phyloP scores from a whole-genome alignment of 495 filamentous ascomycete species.

The Cercophora newfieldiana region DNA sequence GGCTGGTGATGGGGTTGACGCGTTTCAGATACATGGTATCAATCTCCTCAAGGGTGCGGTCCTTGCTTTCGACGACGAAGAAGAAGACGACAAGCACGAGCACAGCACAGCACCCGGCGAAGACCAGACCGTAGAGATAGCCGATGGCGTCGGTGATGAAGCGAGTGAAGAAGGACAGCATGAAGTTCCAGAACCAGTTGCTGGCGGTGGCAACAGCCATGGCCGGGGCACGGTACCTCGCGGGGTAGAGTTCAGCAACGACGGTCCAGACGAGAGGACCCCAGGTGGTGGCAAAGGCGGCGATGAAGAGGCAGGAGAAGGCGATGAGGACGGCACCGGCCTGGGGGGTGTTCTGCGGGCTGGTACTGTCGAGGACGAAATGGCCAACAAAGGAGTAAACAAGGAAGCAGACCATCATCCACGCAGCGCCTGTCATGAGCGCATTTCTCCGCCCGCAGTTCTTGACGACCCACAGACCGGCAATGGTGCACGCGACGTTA shows the following conservation, averaged over 20 bases:
- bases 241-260: constrained; percentile 79
- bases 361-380: constrained; percentile 54
- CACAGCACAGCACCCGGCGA: constrained; percentile 68
- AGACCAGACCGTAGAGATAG: constrained; percentile 83
- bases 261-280: constrained; percentile 83
- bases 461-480: constrained; percentile 72
- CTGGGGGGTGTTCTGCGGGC: constrained; percentile 51
- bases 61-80: constrained; percentile 62
- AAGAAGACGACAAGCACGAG: constrained; percentile 79
- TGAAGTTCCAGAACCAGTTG: constrained; percentile 91
- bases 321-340: constrained; percentile 73
- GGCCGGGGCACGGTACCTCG: constrained; percentile 69
- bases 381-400: constrained; percentile 73
- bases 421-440: constrained; percentile 64
- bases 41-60: constrained; percentile 58
- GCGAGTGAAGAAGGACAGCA: constrained; percentile 39
- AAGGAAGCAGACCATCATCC: constrained; percentile 72
- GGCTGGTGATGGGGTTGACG: constrained; percentile 59
- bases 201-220: constrained; percentile 76
- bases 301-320: constrained; percentile 77
- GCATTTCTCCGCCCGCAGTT: constrained; percentile 66
- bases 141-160: constrained; percentile 73
- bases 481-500: constrained; percentile 72
- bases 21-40: constrained; percentile 81
- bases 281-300: constrained; percentile 69